Percentiles rank a stretch among this genome's conserved stretches.
Conservation (phyloP, 1,284 basidiomycete genomes). For the Cryptococcus sp. region DNA sequence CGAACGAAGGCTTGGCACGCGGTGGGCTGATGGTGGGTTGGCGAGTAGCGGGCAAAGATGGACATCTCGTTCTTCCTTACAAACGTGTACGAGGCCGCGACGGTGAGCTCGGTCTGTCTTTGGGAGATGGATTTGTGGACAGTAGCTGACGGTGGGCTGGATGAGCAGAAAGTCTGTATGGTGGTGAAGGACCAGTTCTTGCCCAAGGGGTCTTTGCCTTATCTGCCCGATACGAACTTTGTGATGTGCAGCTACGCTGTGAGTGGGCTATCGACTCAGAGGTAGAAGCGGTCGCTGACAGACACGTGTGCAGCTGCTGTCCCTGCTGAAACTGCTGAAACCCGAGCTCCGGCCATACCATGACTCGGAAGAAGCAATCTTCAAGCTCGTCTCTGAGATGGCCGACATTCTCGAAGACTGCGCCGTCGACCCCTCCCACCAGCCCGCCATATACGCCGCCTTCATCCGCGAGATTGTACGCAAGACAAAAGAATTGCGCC, state of each 20-base stretch:
- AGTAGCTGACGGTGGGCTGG: background rate
- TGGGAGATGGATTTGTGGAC: background rate
- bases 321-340: conserved; percentile 70
- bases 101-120: conserved; percentile 25
- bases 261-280: conserved; percentile 7
- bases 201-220: conserved; percentile 71
- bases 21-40: background rate
- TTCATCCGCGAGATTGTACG: conserved; percentile 69
- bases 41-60: conserved; percentile 36
- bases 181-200: conserved; percentile 62
- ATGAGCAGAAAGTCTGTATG: conserved; percentile 31
- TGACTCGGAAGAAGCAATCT: conserved; percentile 41
- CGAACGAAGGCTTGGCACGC: background rate
- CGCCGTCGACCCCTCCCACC: conserved; percentile 71
- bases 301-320: conserved; percentile 60
- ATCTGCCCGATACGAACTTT: conserved; percentile 86
- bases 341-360: conserved; percentile 46
- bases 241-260: conserved; percentile 76
- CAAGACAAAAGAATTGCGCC: conserved; percentile 48
- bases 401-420: conserved; percentile 72
- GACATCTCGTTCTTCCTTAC: conserved; percentile 83
- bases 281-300: background rate
- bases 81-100: conserved; percentile 71
- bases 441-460: conserved; percentile 77
- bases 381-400: conserved; percentile 56